Base-by-base conservation (phyloP, 202 grass and related monocot genomes). In the Saccharum hybrid region DNA sequence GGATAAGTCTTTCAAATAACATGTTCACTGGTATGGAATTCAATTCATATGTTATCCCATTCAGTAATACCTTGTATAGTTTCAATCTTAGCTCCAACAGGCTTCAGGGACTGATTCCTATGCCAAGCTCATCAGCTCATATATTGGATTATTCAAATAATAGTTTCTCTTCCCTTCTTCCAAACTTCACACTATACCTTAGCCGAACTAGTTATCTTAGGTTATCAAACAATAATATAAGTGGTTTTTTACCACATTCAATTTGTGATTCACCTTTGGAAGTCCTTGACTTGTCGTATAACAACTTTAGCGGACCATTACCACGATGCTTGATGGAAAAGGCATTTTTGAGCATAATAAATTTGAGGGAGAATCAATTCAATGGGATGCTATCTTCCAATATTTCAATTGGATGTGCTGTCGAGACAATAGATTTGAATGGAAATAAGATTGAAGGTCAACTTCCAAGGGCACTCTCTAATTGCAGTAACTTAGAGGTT, bases 61-160 rank as follows among this genome's bases (percentile, higher is more conserved):
- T 36, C 34, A 36, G 0, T 2, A 46, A 0, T 7, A 0, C 0
- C 4, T 31, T 82, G 16, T 0, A 18, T 15, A 0, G 0, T 21
- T 67, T 96, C 8, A 81, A 92, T 87, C 42, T 90, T 7, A 89
- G 91, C 72, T 83, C 7, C 22, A 95, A 95, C 38, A 84, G 14
- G 28, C 85, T 92, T 83, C 79, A 73, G 0, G 93, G 90, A 4
- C 37, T 51, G 2, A 28, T 83, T 72, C 76, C 83, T 6, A 56
- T 91, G 56, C 90, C 90, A n/a, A 33, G 49, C 13, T 30, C 0
- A 6, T 80, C 88, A 76, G 78, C 72, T 8, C 0, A 0, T 0
- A 0, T 86, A 0, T 82, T 91, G 59, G 81, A 92, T 83, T 92
- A 87, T 38, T 96, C 88, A 46, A 23, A 86, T 2, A 96, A 96